Base-by-base conservation (phyloP, 108 stramenopile species). In the Fistulifera solaris region DNA sequence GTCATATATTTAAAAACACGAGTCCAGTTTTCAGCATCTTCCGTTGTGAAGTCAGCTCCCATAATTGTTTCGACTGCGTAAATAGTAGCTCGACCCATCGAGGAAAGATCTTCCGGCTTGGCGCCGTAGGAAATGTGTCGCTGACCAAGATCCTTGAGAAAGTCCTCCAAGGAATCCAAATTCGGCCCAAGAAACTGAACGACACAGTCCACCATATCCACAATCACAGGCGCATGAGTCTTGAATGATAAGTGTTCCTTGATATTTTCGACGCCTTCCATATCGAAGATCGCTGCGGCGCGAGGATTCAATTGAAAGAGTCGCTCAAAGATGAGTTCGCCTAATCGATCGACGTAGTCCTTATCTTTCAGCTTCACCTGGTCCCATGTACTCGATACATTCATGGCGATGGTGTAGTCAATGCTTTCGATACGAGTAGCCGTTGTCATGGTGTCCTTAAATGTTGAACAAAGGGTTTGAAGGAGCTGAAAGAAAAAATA, bases 101-200 rank as follows among this genome's bases (percentile, higher is more conserved):
- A 15, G 13, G 65, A 57, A 12, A 61, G 57, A 27, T 67, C 50
- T 25, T 59, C 69, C 1, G 65, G 51, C 45, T 58, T 44, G 35
- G 67, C 74, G 8, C 66, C 69, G 38, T 67, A 67, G 0, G 12
- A 40, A 10, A 27, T 39, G 52, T 70, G 73, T 8, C 50, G 59
- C 13, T 40, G 2, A 1, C 73, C 73, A 5, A 70, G 49, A 40
- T 67, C 64, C 14, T 54, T 28, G 1, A 72, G 49, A 24, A 62
- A 52, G 8, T 66, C 65, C 16, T 58, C 45, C 40, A 72, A 23
- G 47, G 62, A 40, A 41, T 72, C 65, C 12, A 53, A 52, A 47
- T 72, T 61, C 8, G 71, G 71, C n/a, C 71, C 71, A n/a, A 72
- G 44, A 58, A 72, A 66, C 21, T 51, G 55, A 12, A 72, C n/a